Conservation (phyloP, 108 stramenopile species). For the Nannochloropsis gaditana region DNA sequence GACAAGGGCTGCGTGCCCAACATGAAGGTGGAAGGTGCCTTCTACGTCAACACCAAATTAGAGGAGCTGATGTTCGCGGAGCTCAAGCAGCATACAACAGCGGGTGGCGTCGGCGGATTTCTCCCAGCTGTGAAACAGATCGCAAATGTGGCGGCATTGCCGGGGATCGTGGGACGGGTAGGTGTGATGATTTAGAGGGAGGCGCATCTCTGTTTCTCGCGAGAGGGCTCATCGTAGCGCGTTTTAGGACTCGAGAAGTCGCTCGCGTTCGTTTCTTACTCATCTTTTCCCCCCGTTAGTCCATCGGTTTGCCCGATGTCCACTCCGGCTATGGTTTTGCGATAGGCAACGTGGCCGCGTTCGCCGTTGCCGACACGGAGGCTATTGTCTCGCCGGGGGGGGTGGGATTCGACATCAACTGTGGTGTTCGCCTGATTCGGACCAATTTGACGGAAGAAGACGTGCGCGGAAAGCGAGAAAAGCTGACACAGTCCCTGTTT, state of each 20-base stretch:
- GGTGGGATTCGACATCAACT: conserved; percentile 69
- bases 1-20: conserved; percentile 65
- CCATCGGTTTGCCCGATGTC: conserved; percentile 72
- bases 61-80: conserved; percentile 62
- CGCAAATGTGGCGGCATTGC: conserved; percentile 75
- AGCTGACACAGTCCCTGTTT: conserved; percentile 66
- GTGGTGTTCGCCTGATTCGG: conserved; percentile 70
- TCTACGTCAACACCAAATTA: conserved; percentile 63
- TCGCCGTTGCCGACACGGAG: conserved; percentile 69
- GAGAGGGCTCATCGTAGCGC: too few relatives aligned
- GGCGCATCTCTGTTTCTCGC: too few relatives aligned
- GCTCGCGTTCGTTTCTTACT: not conserved
- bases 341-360: conserved; percentile 80
- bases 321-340: conserved; percentile 79
- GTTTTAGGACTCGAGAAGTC: not conserved
- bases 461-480: conserved; percentile 46
- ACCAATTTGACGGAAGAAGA: conserved; percentile 69
- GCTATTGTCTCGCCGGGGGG: conserved; percentile 71
- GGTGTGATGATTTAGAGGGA: too few relatives aligned
- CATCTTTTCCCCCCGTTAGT: conserved; percentile 25
- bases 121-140: conserved; percentile 68
- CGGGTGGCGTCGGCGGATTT: conserved; percentile 56
- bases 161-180: conserved; percentile 62
- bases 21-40: conserved; percentile 61
- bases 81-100: conserved; percentile 55